Evolutionary conservation across 1,139 yeast genomes (phyloP).

Genomic region (Saccharomyces hybrid): DNA sequence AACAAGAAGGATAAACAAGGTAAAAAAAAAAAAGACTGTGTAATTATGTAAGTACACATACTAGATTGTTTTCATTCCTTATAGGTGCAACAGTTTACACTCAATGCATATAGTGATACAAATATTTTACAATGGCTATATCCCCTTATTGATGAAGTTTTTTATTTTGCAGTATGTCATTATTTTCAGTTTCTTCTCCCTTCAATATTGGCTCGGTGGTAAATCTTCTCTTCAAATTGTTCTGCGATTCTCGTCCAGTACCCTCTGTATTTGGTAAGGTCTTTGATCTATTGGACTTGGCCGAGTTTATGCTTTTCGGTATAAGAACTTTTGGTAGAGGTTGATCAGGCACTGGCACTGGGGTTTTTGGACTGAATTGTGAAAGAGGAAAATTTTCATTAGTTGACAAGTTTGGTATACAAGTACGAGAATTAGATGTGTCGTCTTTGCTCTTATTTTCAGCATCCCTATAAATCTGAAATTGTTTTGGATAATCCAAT

Average conservation of each 20-base stretch:
- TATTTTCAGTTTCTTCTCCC: constrained; percentile 1
- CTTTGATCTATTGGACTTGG: constrained; percentile 9
- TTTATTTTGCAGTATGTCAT: background rate
- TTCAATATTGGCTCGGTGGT: constrained; percentile 4
- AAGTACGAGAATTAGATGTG: background rate
- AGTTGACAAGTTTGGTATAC: background rate
- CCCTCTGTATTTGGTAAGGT: constrained; percentile 8
- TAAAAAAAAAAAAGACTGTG: constrained; percentile 35
- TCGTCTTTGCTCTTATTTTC: background rate
- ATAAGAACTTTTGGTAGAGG: constrained; percentile 22
- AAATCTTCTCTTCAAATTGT: constrained; percentile 16
- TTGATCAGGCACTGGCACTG: constrained; percentile 29
- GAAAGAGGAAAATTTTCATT: background rate
- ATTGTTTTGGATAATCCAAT: background rate
- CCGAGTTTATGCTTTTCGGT: constrained; percentile 23
- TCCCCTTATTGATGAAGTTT: background rate
- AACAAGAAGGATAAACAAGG: constrained; percentile 7
- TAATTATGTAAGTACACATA: constrained; percentile 32
- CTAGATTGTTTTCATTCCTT: background rate
- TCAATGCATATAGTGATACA: background rate
- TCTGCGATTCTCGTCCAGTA: constrained; percentile 2
- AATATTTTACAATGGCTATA: background rate
- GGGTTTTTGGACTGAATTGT: constrained; percentile 18
- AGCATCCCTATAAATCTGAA: background rate
- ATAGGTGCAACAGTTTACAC: background rate